A percentile compares a stretch with the other conserved stretches of the same genome.
Evolutionary conservation across 2,329 filamentous ascomycete species (phyloP).

Genomic region (Zasmidium angulare): DNA sequence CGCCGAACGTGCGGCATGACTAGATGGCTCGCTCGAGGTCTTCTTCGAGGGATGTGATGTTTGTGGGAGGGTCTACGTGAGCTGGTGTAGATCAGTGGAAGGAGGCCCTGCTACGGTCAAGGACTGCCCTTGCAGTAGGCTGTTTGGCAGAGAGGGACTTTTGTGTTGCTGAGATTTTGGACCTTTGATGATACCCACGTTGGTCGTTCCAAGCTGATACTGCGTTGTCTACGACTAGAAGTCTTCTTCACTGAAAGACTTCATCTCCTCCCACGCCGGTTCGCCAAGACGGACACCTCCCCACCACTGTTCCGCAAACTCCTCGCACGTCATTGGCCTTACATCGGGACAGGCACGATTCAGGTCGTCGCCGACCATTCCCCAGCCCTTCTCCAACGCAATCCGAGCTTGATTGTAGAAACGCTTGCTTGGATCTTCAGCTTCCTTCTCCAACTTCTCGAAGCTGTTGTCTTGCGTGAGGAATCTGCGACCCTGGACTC

Average conservation of each 20-base stretch:
- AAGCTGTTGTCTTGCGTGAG: constrained; percentile 27
- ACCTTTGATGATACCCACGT: constrained; percentile 5
- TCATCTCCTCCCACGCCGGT: constrained; percentile 25
- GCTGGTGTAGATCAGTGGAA: constrained; percentile 3
- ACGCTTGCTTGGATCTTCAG: constrained; percentile 19
- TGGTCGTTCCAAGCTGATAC: background rate
- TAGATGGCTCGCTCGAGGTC: constrained; percentile 15
- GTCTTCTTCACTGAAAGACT: constrained; percentile 15
- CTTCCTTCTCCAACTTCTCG: constrained; percentile 21
- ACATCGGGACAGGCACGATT: constrained; percentile 30
- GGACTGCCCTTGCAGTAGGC: constrained; percentile 11
- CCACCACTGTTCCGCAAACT: constrained; percentile 35
- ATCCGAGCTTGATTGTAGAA: constrained; percentile 35
- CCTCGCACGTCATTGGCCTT: constrained; percentile 23
- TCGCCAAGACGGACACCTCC: constrained; percentile 25
- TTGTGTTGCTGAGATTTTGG: constrained; percentile 13
- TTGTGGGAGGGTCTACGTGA: constrained; percentile 10
- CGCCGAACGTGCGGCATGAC: constrained; percentile 13
- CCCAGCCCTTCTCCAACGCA: constrained; percentile 24
- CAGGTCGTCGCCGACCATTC: constrained; percentile 27
- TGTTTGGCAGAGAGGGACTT: constrained; percentile 9
- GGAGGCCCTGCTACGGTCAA: constrained; percentile 7
- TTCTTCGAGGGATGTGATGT: constrained; percentile 13
- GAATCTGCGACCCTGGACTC: constrained; percentile 29
- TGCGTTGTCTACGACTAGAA: background rate